Evolutionary conservation across 257 asterid species (phyloP).

Genomic region (Thymus mandschuricus): DNA sequence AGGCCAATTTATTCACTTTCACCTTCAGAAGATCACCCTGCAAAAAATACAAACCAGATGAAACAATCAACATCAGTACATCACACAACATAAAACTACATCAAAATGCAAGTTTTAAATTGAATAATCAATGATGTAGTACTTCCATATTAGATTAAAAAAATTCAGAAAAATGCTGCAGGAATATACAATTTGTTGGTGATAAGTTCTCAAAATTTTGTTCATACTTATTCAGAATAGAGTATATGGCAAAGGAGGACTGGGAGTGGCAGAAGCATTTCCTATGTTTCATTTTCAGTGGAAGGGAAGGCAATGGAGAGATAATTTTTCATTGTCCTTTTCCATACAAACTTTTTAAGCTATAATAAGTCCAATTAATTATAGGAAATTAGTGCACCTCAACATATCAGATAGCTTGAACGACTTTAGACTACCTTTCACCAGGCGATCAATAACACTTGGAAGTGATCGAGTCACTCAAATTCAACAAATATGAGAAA

Average conservation of each 20-base stretch:
- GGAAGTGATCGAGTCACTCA: neutral
- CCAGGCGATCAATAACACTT: too few relatives aligned
- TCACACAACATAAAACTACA: too few relatives aligned
- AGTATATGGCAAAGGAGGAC: neutral
- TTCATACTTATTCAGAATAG: neutral
- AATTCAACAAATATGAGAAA: neutral
- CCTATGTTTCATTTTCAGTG: neutral
- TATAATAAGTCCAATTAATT: neutral
- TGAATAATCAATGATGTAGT: neutral
- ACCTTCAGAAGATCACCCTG: conserved; percentile 67
- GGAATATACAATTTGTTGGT: neutral
- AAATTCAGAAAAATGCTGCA: neutral
- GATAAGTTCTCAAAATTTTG: neutral
- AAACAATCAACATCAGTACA: conserved; percentile 15
- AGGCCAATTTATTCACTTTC: conserved; percentile 64
- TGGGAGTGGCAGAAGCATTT: neutral
- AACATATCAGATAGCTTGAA: conserved; percentile 1
- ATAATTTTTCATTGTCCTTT: neutral
- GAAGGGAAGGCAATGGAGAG: conserved; percentile 4
- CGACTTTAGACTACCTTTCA: neutral
- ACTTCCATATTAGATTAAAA: neutral
- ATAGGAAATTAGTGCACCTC: neutral
- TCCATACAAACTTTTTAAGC: neutral
- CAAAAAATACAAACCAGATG: conserved; percentile 21
- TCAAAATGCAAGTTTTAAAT: neutral